Base-by-base conservation (phyloP, 2,329 filamentous ascomycete species). In the Akanthomyces uredinophilus region DNA sequence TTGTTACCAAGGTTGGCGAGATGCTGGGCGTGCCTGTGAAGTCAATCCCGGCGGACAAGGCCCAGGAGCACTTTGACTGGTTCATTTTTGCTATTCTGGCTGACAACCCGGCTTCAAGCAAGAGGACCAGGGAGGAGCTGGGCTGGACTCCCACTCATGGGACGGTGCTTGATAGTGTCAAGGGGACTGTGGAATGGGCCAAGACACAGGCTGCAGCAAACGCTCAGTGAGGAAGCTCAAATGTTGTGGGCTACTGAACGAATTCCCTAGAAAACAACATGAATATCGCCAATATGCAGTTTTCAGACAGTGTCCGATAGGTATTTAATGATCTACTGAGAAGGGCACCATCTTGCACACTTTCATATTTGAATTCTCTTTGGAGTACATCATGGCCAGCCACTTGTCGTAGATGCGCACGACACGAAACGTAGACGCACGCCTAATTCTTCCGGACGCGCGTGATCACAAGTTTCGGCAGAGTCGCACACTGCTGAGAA, bases 81-180 rank as follows among this genome's bases (percentile, higher is more conserved):
- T 60, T 65, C 20, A n/a, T 49, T 14, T 73, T 72, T 43, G 39
- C 24, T 2, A 27, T 64, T 1, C 22, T 11, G 13, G 67, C 65
- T 3, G 70, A 76, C 63, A 75, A 74, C 64, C 69, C 70, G 2
- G 66, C 69, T 4, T 74, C 73, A 11, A 76, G 72, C 65, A 64
- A 68, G 37, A 73, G 73, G 69, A 78, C 77, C 16, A 65, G 66
- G 57, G 66, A 37, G 14, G 10, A 46, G 29, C 27, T 62, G 7
- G 53, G 53, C 14, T 51, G 53, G 60, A 13, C 29, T 37, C 47
- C 60, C n/a, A 43, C 32, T 3, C 37, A 47, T 6, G 52, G 46
- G 22, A 44, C 24, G 1, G 53, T 52, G 35, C 10, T 51, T 8
- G 51, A 51, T 2, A 60, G 57, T 14, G 39, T 60, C 24, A 46